Evolutionary conservation across 805 yeast genomes (phyloP).

Genomic region (Barnettozyma californica): DNA sequence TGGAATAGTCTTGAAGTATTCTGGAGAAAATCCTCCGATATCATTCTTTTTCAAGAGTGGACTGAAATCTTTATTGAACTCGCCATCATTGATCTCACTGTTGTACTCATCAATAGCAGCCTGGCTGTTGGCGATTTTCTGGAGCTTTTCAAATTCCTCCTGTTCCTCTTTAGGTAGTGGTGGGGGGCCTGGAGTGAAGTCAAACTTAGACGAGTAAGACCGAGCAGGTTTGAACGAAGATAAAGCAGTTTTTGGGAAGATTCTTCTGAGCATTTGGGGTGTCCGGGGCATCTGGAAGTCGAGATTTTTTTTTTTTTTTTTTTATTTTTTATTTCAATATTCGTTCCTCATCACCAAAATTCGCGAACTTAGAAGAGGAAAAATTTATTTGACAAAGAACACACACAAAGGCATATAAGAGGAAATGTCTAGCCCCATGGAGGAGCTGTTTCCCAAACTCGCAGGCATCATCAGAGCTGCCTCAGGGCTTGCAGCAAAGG

Average conservation of each 20-base stretch:
- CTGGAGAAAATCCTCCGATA: slow-evolving; percentile 63
- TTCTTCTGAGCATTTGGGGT: slow-evolving; percentile 10
- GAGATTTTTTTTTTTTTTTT: not conserved
- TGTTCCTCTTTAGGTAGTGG: slow-evolving; percentile 74
- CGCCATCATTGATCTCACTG: slow-evolving; percentile 27
- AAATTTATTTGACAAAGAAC: not conserved
- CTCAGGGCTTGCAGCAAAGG: slow-evolving; percentile 68
- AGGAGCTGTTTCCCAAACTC: slow-evolving; percentile 36
- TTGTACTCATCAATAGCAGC: slow-evolving; percentile 74
- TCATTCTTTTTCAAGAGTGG: slow-evolving; percentile 42
- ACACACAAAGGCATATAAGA: not conserved
- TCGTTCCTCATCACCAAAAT: not conserved
- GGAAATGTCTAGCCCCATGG: slow-evolving; percentile 4
- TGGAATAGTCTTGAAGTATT: slow-evolving; percentile 71
- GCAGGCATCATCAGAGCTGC: slow-evolving; percentile 59
- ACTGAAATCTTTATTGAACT: slow-evolving; percentile 28
- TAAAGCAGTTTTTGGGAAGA: not conserved
- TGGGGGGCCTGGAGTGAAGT: slow-evolving; percentile 48
- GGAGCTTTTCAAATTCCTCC: slow-evolving; percentile 86
- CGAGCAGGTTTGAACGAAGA: slow-evolving; percentile 8
- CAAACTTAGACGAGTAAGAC: slow-evolving; percentile 19
- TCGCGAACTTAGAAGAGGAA: not conserved
- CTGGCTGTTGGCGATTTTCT: slow-evolving; percentile 73
- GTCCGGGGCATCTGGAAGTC: not conserved
- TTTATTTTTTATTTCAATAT: slow-evolving; percentile 2